Evolutionary conservation across 2,329 filamentous ascomycete genomes (phyloP).

Genomic region (Xylariaceae sp.): DNA sequence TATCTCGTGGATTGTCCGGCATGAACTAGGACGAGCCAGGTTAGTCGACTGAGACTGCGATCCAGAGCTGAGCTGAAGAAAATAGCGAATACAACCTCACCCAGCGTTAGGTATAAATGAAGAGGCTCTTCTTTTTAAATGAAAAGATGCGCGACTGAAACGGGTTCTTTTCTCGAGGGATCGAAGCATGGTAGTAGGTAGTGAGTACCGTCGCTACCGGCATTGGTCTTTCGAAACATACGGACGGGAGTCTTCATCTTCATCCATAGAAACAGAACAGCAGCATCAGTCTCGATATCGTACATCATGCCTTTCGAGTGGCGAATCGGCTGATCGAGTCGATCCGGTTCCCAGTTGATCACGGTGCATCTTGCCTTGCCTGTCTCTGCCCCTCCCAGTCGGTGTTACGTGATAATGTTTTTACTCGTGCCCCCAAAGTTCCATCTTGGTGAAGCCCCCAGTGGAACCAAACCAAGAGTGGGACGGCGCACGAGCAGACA

Average conservation of each 20-base stretch:
- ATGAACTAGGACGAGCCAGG: too few relatives aligned
- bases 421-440: background rate
- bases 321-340: background rate
- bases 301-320: background rate
- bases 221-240: background rate
- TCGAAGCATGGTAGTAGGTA: background rate
- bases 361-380: background rate
- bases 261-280: too few relatives aligned
- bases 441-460: background rate
- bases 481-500: background rate
- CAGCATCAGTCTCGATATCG: too few relatives aligned
- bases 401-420: constrained; percentile 2
- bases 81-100: too few relatives aligned
- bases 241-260: too few relatives aligned
- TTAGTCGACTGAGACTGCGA: too few relatives aligned
- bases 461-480: background rate
- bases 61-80: too few relatives aligned
- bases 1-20: too few relatives aligned
- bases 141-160: background rate
- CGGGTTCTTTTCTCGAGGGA: background rate
- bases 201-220: background rate
- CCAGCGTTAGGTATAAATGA: background rate
- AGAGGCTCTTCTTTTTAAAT: background rate
- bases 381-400: constrained; percentile 6
- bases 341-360: background rate